Evolutionary conservation across 2,329 filamentous ascomycete species (phyloP), one percentile per base, ranked within the genome.

Genomic region (Aspergillus quadrilineatus): DNA sequence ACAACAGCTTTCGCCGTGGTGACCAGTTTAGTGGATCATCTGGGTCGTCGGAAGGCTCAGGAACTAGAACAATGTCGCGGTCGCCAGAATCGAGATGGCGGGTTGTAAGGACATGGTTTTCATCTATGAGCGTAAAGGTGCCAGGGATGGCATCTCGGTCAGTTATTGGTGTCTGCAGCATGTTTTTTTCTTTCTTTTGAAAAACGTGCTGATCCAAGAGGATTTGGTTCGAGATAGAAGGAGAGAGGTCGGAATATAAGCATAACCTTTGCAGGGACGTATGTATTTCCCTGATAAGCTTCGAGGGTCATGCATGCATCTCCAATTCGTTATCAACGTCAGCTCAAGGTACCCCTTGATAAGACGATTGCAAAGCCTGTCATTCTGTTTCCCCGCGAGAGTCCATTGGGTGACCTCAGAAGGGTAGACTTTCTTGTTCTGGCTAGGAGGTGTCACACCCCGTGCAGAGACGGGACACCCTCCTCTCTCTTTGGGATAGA

Each of bases 21-120:
- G 72, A 69, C 77, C 77, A 79, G 46, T 79, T 79, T 48, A 80
- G 63, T 10, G 77, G 77, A 59, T 80, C 78, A 53, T 80, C 75
- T 1, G 76, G 77, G 58, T 80, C 75, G 41, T 66, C 62, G 1
- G 76, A 79, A 0, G 78, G 79, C 2, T 69, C 63, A 0, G 77
- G 77, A 1, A 77, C 69, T 3, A 79, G 66, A 2, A 78, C 69
- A 45, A 79, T 75, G 42, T 77, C 75, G 26, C 59, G 49, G 34
- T 73, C 62, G 0, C 67, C 67, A 12, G 53, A 44, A 9, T 67
- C 63, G 17, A 70, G 55, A 63, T 73, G 68, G 14, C 69, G 68
- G 5, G 67, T 65, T 6, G 66, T 59, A 34, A 74, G 53, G 15
- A 69, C 69, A 60, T 74, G 69, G 4, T 73, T 65, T 6, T 74